These are phyloP conservation scores for Thalia dealbata DNA, from an alignment of 176 grass and related monocot species.

Conservation along the genomic window DNA sequence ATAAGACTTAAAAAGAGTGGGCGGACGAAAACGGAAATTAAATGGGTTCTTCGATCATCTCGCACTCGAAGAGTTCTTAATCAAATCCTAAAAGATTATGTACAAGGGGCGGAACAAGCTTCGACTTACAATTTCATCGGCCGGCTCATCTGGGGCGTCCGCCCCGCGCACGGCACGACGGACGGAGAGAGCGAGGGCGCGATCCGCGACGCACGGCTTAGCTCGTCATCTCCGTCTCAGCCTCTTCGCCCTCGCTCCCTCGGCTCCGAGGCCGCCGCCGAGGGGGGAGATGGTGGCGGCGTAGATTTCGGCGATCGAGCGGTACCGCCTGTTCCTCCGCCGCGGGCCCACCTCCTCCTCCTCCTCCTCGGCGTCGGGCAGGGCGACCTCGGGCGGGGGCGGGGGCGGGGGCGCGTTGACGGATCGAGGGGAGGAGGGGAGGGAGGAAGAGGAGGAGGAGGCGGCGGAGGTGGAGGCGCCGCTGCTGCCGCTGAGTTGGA, in stretches of 20 bases:
- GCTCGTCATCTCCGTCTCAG: not conserved
- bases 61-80: no score
- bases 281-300: slow-evolving; percentile 16
- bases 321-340: slow-evolving; percentile 35
- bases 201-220: not conserved
- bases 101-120: no score
- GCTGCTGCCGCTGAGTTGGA: slow-evolving; percentile 53
- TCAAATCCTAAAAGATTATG: no score
- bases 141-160: no score
- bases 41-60: no score
- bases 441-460: not conserved
- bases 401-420: slow-evolving; percentile 26
- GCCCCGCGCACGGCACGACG: no score
- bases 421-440: slow-evolving; percentile 27
- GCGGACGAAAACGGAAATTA: no score
- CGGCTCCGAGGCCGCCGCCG: not conserved
- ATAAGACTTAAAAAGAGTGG: no score
- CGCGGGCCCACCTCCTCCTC: slow-evolving; percentile 22
- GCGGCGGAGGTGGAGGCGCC: not conserved
- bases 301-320: slow-evolving; percentile 49
- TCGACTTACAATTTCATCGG: no score
- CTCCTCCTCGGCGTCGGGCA: not conserved
- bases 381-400: slow-evolving; percentile 4
- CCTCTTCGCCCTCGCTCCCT: slow-evolving; percentile 14
- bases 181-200: not conserved